Conservation (phyloP, 2,329 filamentous ascomycete genomes). For the Rhynchosporium agropyri region DNA sequence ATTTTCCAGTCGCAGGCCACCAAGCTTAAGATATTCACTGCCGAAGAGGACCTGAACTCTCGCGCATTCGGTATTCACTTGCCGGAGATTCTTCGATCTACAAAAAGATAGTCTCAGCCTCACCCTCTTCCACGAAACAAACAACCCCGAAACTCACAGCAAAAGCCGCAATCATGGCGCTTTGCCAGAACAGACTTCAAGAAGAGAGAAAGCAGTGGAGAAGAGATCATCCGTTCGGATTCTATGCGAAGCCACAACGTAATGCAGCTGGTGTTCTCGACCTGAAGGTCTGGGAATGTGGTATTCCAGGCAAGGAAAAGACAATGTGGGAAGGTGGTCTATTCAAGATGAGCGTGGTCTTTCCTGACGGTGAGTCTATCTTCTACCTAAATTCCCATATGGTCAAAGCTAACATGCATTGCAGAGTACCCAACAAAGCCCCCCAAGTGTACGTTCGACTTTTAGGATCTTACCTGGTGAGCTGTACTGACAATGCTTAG, state of each 20-base stretch:
- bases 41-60: neutral
- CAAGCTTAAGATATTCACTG: neutral
- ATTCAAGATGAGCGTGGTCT: slow-evolving; percentile 90
- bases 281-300: slow-evolving; percentile 95
- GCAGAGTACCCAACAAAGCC: slow-evolving; percentile 98
- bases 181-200: slow-evolving; percentile 84
- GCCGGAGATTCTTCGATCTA: neutral
- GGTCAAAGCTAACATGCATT: slow-evolving; percentile 33
- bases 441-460: slow-evolving; percentile 78
- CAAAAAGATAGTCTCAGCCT: slow-evolving; percentile 24
- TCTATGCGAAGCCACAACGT: slow-evolving; percentile 87
- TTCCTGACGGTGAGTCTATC: slow-evolving; percentile 78
- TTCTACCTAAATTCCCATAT: neutral
- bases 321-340: slow-evolving; percentile 98
- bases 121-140: slow-evolving; percentile 19
- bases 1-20: neutral
- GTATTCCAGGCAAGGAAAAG: slow-evolving; percentile 93
- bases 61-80: neutral
- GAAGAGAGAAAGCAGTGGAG: slow-evolving; percentile 97
- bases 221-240: slow-evolving; percentile 94
- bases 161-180: slow-evolving; percentile 63
- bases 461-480: slow-evolving; percentile 4
- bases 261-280: slow-evolving; percentile 81
- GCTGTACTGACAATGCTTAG: slow-evolving; percentile 50
- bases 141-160: slow-evolving; percentile 10